A percentile compares a stretch with the other conserved stretches of the same genome.
These are phyloP conservation scores for Cercospora sp. DNA, from an alignment of 2,329 filamentous ascomycete species.

Conservation along the genomic window DNA sequence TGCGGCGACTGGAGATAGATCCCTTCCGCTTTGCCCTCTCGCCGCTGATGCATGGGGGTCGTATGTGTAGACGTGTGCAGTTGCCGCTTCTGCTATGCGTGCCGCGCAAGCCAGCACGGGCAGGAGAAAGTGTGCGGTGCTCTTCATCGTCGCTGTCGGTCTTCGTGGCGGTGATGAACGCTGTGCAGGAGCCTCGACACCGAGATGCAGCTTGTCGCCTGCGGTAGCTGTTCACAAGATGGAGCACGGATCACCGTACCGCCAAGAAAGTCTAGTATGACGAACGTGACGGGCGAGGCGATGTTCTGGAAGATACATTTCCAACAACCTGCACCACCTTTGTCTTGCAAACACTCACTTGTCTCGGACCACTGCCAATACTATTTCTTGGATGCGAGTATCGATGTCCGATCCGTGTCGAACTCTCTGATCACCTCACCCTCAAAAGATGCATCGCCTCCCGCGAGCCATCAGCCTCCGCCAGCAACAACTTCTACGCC, in stretches of 20 bases:
- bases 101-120: conserved; percentile 43
- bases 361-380: not conserved
- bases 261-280: conserved; percentile 3
- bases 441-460: conserved; percentile 32
- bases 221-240: conserved; percentile 5
- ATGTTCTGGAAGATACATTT: conserved; percentile 1
- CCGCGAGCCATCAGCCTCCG: conserved; percentile 34
- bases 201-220: not conserved
- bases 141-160: conserved; percentile 44
- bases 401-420: not conserved
- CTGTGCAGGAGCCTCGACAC: not conserved
- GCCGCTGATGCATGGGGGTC: conserved; percentile 32
- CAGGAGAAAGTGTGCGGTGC: conserved; percentile 42
- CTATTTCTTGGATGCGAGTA: not conserved
- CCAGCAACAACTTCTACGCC: conserved; percentile 26
- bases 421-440: not conserved
- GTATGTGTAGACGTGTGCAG: conserved; percentile 43
- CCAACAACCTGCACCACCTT: not conserved
- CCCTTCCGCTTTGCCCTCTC: conserved; percentile 4
- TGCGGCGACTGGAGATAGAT: conserved; percentile 46
- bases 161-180: not conserved
- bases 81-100: conserved; percentile 31
- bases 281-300: not conserved
- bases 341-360: conserved; percentile 1
- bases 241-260: not conserved